Base-by-base conservation (phyloP, 345 rosid species). In the Erysimum cheiranthoides region DNA sequence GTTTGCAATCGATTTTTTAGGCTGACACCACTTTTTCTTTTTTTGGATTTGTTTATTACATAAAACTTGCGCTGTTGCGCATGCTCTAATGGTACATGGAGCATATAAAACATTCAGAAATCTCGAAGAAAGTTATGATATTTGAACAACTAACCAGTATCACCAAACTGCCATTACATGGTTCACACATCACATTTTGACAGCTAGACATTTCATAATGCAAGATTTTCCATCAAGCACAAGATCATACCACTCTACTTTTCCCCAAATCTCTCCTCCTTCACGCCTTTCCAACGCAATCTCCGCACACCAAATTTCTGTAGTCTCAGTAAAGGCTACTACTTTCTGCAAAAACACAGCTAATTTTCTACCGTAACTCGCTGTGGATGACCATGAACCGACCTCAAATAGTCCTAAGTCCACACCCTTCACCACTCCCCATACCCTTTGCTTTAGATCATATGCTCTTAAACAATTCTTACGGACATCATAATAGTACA, bases 291-390 rank as follows among this genome's bases (percentile, higher is more conserved):
- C 57, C 4, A 70, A 6, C 6, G 31, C 14, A 43, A 56, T 31
- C 14, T 69, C 43, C 3, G 54, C 73, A 31, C 42, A 69, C 73
- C 73, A 69, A 11, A 69, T 56, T 10, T 69, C 64, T 12, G 30
- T 27, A 0, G 28, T 68, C 61, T 38, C 39, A 2, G 39, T 39
- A 7, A 30, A 3, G 2, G 5, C 9, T 3, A 3, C 30, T 54
- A 27, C 32, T 17, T 69, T 69, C 11, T 69, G 64, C 30, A 69
- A 42, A 56, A 69, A 17, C 18, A 69, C 32, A 4, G n/a, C 43
- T 10, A 69, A 54, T 0, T 42, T 56, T 21, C 13, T n/a, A 40
- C 32, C 64, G 1, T 17, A 69, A 7, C 9, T 30, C 2, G 4
- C 62, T 0, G 51, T 40, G 17, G 2, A 4, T 9, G 73, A 17